Base-by-base conservation (phyloP, 139 green algal genomes). In the Closterium sp. region DNA sequence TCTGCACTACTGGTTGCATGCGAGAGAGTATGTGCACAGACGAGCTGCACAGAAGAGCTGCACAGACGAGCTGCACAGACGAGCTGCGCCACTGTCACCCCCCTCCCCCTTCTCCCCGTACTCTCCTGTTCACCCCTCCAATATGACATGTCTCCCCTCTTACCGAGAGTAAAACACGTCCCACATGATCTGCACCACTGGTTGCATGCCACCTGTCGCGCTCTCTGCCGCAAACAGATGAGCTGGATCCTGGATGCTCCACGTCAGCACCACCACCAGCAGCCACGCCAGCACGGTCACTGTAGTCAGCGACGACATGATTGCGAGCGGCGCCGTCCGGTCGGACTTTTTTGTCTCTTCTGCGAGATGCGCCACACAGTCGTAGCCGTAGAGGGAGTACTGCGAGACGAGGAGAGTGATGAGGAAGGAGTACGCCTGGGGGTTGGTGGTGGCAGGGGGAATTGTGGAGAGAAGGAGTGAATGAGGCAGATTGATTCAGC, bases 371-470 rank as follows among this genome's bases (percentile, higher is more conserved):
- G 90, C 90, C 24, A 31, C 85, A n/a, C n/a, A 84, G 30, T 93
- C 90, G 28, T 45, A 91, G 84, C 85, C 90, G 90, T 93, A 93
- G 27, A 93, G 31, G 28, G 85, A 93, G 90, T 86, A 93, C 90
- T 93, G 90, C 0, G 85, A 85, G 85, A 93, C 91, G 42, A 93
- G 90, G 28, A 90, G 45, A 28, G 85, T 30, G n/a, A 90, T 22
- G 28, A 92, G 30, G 31, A 88, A 32, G 30, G 89, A 29, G 13
- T 92, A 92, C 21, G 84, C 70, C 89, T 89, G 89, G 27, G 22
- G 10, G 11, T 1, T 19, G 85, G 28, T 13, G 21, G 84, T 6
- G 84, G 28, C 5, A 30, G 31, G 31, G 84, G 24, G 9, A 31
- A 30, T 11, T 4, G 5, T 3, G 28, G 84, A 87, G 84, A 11